phyloP scores from a whole-genome alignment of 441 rosid species.

The Cnidoscolus chayamansa region DNA sequence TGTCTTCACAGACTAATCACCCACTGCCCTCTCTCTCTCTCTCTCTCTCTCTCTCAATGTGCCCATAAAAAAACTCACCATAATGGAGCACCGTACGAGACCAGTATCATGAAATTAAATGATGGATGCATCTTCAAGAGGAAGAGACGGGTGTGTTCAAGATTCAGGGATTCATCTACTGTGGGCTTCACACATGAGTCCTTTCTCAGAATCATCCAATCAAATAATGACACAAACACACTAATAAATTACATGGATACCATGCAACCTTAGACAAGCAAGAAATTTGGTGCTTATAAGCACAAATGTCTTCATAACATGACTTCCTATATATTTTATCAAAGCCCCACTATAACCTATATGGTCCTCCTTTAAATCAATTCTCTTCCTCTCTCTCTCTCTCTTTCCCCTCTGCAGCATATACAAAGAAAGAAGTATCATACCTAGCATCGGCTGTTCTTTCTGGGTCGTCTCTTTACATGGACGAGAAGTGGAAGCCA shows the following conservation, averaged over 20 bases:
- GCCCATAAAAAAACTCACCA: background rate
- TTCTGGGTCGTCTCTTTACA: conserved; percentile 18
- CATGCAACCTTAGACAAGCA: background rate
- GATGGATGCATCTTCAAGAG: conserved; percentile 47
- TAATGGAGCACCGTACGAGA: conserved; percentile 41
- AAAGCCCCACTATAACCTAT: conserved; percentile 25
- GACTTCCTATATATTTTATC: conserved; percentile 21
- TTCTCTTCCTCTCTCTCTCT: background rate
- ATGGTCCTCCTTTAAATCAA: conserved; percentile 16
- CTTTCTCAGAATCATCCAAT: background rate
- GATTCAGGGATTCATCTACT: conserved; percentile 20
- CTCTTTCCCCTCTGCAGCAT: conserved; percentile 19
- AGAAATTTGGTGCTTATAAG: background rate
- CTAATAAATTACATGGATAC: too few relatives aligned
- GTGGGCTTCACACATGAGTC: conserved; percentile 7
- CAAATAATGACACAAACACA: background rate
- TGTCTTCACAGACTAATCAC: conserved; percentile 4
- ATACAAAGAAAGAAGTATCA: conserved; percentile 15
- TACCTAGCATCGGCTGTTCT: background rate
- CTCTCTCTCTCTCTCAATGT: background rate
- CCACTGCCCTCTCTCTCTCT: conserved; percentile 1
- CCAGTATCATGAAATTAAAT: conserved; percentile 40
- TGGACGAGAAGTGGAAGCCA: conserved; percentile 87
- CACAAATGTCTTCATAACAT: too few relatives aligned
- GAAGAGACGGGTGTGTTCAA: conserved; percentile 3